These are phyloP conservation scores for Hydrangea macrophylla DNA, from an alignment of 148 eudicot species.

Conservation along the genomic window DNA sequence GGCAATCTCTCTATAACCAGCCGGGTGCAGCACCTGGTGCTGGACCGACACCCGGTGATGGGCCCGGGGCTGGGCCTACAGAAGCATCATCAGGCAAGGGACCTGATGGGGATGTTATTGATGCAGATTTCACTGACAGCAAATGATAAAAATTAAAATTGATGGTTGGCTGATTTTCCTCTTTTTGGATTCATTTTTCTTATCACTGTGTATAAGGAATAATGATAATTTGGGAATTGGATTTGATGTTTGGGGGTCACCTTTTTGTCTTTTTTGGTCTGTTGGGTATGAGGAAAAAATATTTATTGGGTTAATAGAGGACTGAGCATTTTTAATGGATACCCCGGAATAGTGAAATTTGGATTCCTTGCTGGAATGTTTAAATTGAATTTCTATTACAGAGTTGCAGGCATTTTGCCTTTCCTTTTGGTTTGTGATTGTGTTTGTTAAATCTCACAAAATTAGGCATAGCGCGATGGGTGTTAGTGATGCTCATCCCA, in stretches of 20 bases:
- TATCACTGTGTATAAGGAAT: not conserved
- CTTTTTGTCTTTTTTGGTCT: not conserved
- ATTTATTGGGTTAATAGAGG: not conserved
- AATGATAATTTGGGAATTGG: not conserved
- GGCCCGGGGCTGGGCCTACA: slow-evolving; percentile 47
- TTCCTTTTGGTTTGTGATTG: not conserved
- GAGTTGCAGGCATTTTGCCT: not conserved
- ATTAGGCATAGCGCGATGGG: no score
- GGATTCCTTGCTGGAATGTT: not conserved
- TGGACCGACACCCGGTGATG: slow-evolving; percentile 63
- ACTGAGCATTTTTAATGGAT: not conserved
- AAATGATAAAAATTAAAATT: slow-evolving; percentile 29
- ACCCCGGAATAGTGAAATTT: not conserved
- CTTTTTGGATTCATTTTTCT: not conserved
- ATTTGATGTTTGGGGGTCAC: not conserved
- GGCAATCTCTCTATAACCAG: slow-evolving; percentile 66
- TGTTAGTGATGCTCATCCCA: not conserved
- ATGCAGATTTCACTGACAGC: slow-evolving; percentile 94
- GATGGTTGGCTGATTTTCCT: slow-evolving; percentile 3
- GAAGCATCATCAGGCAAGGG: slow-evolving; percentile 58
- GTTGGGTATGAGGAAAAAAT: not conserved
- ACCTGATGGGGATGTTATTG: slow-evolving; percentile 93
- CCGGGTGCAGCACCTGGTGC: slow-evolving; percentile 66
- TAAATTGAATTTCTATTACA: not conserved
- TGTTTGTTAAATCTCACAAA: no score